These are phyloP conservation scores for Funneliformis mosseae DNA, from an alignment of 192 early-diverging fungal genomes.

Conservation along the genomic window DNA sequence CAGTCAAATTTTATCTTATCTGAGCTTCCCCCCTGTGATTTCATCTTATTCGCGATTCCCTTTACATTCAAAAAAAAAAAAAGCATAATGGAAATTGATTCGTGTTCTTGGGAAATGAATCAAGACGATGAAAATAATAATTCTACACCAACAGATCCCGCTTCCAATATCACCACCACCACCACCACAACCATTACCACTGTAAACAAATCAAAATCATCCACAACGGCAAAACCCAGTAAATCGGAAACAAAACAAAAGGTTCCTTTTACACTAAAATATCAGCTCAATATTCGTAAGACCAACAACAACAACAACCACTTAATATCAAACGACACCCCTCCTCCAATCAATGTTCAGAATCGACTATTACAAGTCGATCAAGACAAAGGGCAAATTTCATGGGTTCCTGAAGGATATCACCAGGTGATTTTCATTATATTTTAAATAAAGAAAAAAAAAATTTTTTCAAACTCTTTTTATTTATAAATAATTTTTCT, in stretches of 20 bases:
- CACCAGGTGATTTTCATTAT: conserved; percentile 21
- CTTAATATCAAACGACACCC: not conserved
- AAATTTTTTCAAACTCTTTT: not conserved
- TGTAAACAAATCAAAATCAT: not conserved
- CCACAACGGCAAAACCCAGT: not conserved
- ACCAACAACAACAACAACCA: not conserved
- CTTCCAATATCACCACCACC: no score
- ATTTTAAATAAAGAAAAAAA: not conserved
- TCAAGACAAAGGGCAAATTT: conserved; percentile 26
- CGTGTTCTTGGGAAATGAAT: no score
- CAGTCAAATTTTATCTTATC: no score
- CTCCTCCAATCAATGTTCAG: not conserved
- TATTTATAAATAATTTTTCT: not conserved
- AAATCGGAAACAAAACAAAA: not conserved
- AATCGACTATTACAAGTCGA: not conserved
- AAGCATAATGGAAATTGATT: no score
- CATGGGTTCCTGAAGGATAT: conserved; percentile 23
- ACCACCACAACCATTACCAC: no score
- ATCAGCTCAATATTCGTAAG: not conserved
- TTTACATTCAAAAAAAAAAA: no score
- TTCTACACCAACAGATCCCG: no score
- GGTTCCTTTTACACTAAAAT: not conserved
- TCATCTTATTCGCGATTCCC: no score
- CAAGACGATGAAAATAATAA: no score
- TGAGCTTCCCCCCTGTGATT: no score